These are phyloP conservation scores for Cyclospora cayetanensis DNA, from an alignment of 169 alveolate species.

Conservation along the genomic window DNA sequence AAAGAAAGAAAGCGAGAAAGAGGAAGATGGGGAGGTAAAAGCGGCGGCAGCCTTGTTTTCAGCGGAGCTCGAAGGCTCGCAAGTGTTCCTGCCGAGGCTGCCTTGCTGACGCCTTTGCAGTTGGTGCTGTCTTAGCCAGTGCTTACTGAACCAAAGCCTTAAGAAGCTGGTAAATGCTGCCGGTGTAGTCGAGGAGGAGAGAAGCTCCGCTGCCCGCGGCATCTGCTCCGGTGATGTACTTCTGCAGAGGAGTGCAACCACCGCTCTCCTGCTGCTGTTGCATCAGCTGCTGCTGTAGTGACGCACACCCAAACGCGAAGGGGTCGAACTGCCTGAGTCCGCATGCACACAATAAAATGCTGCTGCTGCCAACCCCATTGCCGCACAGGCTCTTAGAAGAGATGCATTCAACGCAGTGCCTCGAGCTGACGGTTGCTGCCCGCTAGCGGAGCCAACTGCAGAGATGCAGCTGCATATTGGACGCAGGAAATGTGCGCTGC, in stretches of 20 bases:
- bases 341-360: not conserved
- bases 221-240: not conserved
- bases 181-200: not conserved
- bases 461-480: too few species aligned
- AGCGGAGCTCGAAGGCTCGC: too few species aligned
- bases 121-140: not conserved
- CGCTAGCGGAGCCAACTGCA: too few species aligned
- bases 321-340: not conserved
- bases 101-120: not conserved
- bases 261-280: not conserved
- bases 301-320: not conserved
- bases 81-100: not conserved
- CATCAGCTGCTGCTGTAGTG: constrained; percentile 18
- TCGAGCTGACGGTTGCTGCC: too few species aligned
- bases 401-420: too few species aligned
- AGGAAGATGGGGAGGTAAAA: too few species aligned
- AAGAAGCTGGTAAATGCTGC: constrained; percentile 12
- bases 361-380: not conserved
- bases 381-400: not conserved
- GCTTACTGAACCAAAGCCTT: constrained; percentile 2
- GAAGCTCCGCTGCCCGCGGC: constrained; percentile 37
- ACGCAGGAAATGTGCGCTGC: too few species aligned
- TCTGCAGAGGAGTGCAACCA: constrained; percentile 10
- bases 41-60: too few species aligned
- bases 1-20: too few species aligned